Base-by-base conservation (phyloP, 1,284 basidiomycete genomes). In the Leccinum huronense region DNA sequence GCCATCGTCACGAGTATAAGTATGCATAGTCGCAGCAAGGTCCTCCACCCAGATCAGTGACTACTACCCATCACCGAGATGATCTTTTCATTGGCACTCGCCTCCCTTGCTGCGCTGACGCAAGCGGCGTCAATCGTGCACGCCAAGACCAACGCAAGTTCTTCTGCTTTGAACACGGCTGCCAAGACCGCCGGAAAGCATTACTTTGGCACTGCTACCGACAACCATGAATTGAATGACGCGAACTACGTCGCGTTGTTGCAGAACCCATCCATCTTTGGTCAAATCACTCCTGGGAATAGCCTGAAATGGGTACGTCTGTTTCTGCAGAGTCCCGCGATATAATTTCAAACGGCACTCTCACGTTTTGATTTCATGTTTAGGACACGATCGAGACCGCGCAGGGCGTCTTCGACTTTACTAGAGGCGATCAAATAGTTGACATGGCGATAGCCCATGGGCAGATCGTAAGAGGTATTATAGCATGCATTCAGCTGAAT, bases 141-240 rank as follows among this genome's bases (percentile, higher is more conserved):
- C 19, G 59, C 31, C 23, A 55, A 53, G 51, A 59, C 53, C 14
- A 30, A 40, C 48, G 42, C 19, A n/a, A 63, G 40, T 13, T 54
- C 58, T 23, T 70, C 72, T 16, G 63, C 65, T 33, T 72, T 84
- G 16, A 74, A 81, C 66, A 71, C 70, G 5, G 76, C 80, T 23
- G 83, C 84, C 2, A 78, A 77, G 66, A 74, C 80, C 19, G 79
- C 81, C 53, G 53, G 53, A 16, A 86, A 86, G 73, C 70, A 78
- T 34, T 87, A 87, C 76, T 84, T 87, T 62, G 86, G 86, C 36
- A 79, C 81, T 14, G 85, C 85, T 14, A 86, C 84, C 0, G 84
- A 86, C 73, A 86, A 86, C 70, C 77, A 78, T 3, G 83, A 85
- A 69, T 73, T 86, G 36, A 78, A 70, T 4, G 80, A 86, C 66